Evolutionary conservation across 495 filamentous ascomycete species (phyloP), one percentile per base, ranked within the genome.

Genomic region (Parmelia sp.): DNA sequence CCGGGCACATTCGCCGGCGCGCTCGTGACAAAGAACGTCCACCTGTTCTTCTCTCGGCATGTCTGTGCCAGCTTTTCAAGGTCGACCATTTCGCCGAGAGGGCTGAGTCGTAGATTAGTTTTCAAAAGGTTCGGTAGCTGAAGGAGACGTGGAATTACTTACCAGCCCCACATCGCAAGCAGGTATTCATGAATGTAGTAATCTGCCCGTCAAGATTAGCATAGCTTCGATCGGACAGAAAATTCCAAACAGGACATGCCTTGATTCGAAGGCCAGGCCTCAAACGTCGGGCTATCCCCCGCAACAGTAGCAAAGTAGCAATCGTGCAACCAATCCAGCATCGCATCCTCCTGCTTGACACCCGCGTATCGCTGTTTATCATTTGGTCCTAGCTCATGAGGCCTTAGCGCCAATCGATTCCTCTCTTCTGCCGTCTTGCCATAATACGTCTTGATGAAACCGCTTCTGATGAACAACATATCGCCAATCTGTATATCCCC

Each of bases 21-120:
- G 71, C 83, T 86, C 1, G 84, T 87, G 58, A 91, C 73, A 67
- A 91, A 82, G 70, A 91, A 90, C 36, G 77, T 82, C 82, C 88
- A 90, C 69, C 80, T 79, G 21, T 81, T 80, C 58, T 75, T 59
- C 71, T 79, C 74, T 55, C 77, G 65, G 72, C 83, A 85, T 45
- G 70, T 75, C 66, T 64, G 57, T 17, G 78, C 76, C 58, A 86
- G 60, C 19, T 61, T 71, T 67, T 86, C 83, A 63, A 85, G 72
- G 77, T 85, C 82, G 67, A 82, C 77, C 80, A 86, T 84, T 73
- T 86, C 83, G 11, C 83, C 83, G 59, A 86, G 66, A 21, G 83
- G 83, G 31, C 49, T 53, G 5, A 31, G 27, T 17, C 25, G 49
- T 15, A 10, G 9, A 15, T 53, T 19, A 53, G 49, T 53, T 14